Evolutionary conservation across 768 basidiomycete genomes (phyloP).

Genomic region (Leccinum boreale): DNA sequence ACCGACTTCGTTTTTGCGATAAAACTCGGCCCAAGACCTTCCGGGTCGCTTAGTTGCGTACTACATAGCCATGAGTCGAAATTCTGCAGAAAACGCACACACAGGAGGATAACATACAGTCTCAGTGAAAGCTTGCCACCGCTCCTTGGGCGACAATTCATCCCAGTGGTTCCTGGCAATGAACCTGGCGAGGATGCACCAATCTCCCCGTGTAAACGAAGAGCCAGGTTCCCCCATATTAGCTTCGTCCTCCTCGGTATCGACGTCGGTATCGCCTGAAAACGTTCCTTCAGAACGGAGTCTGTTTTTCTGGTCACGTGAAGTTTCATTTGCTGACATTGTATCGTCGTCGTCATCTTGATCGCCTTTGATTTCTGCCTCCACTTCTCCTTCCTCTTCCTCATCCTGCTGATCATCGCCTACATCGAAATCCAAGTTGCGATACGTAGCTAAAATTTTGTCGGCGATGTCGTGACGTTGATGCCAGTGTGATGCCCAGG

Average conservation of each 20-base stretch:
- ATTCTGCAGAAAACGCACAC: neutral
- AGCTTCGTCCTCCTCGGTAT: constrained; percentile 28
- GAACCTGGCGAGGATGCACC: constrained; percentile 56
- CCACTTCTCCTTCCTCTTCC: constrained; percentile 26
- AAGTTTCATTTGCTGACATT: constrained; percentile 17
- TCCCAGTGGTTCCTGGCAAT: constrained; percentile 51
- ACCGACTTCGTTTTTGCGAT: constrained; percentile 51
- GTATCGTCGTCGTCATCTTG: constrained; percentile 18
- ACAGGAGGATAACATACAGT: constrained; percentile 36
- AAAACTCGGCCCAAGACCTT: constrained; percentile 63
- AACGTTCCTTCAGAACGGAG: constrained; percentile 20
- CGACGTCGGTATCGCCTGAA: constrained; percentile 17
- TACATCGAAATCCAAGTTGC: constrained; percentile 32
- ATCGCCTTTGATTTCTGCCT: constrained; percentile 22
- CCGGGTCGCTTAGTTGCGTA: constrained; percentile 44
- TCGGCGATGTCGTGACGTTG: constrained; percentile 63
- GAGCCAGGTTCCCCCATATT: constrained; percentile 52
- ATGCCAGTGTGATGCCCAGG: constrained; percentile 70
- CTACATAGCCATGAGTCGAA: constrained; percentile 31
- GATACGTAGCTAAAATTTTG: constrained; percentile 48
- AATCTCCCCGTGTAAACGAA: constrained; percentile 58
- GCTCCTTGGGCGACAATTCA: constrained; percentile 38
- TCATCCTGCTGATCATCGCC: constrained; percentile 36
- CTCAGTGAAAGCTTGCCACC: constrained; percentile 54
- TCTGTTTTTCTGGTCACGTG: constrained; percentile 15